These are phyloP conservation scores for Tetradesmus obliquus DNA, from an alignment of 139 green algal species.

Conservation along the genomic window DNA sequence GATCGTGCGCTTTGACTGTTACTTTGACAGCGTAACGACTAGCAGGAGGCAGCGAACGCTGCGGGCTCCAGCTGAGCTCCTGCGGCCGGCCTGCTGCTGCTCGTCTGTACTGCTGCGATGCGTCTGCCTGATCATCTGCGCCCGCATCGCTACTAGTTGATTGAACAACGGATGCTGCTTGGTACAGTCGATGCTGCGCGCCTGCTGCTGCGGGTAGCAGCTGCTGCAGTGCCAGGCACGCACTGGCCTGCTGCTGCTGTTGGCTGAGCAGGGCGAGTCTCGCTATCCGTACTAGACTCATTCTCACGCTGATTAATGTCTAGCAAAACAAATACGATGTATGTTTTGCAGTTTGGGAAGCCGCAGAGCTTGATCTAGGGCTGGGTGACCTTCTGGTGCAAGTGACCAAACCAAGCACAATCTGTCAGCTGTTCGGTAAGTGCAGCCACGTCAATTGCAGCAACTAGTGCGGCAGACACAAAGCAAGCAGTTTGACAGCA, in stretches of 20 bases:
- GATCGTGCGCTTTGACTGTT: conserved; percentile 36
- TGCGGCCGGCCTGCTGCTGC: background rate
- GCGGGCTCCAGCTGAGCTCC: background rate
- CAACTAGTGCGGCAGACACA: no score
- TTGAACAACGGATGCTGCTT: background rate
- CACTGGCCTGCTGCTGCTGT: background rate
- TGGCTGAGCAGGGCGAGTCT: background rate
- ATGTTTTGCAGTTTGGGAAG: no score
- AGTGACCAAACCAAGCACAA: no score
- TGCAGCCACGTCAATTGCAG: no score
- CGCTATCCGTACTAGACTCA: background rate
- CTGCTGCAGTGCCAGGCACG: background rate
- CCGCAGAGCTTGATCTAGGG: no score
- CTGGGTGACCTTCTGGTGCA: no score
- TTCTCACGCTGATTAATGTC: background rate
- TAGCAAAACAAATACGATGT: no score
- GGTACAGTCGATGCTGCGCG: background rate
- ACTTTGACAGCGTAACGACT: conserved; percentile 20
- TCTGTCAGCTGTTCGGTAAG: no score
- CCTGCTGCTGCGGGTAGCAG: background rate
- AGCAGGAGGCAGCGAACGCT: background rate
- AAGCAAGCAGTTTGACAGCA: no score
- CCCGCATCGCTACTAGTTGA: no score
- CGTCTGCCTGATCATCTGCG: background rate
- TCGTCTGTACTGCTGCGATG: background rate